A percentile compares a stretch with the other conserved stretches of the same genome.
These are phyloP conservation scores for Lachnellula hyalina DNA, from an alignment of 2,329 filamentous ascomycete genomes.

Conservation along the genomic window DNA sequence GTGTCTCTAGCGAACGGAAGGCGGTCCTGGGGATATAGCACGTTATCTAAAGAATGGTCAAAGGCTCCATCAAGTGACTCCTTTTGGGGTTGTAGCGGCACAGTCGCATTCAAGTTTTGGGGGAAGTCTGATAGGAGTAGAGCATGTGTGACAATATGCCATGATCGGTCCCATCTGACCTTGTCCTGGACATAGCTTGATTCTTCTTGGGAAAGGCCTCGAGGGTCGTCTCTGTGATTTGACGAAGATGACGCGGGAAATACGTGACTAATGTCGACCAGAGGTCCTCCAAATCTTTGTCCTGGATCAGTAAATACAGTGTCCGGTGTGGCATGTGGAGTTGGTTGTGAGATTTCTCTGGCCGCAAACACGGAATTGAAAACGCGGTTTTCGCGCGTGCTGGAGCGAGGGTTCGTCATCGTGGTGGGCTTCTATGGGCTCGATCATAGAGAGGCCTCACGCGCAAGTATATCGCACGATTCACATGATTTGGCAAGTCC, in stretches of 20 bases:
- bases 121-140: constrained; percentile 52
- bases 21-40: constrained; percentile 43
- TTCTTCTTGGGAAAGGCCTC: constrained; percentile 1
- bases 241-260: neutral
- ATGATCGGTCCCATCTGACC: constrained; percentile 54
- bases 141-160: constrained; percentile 54
- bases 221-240: constrained; percentile 3
- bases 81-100: constrained; percentile 14
- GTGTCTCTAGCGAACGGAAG: constrained; percentile 47
- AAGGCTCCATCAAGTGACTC: constrained; percentile 37
- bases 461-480: neutral
- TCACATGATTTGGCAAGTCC: neutral
- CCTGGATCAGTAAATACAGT: constrained; percentile 21
- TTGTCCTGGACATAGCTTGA: constrained; percentile 35
- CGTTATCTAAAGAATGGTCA: constrained; percentile 46
- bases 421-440: neutral
- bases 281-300: constrained; percentile 23
- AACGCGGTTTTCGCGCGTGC: constrained; percentile 24
- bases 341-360: constrained; percentile 25
- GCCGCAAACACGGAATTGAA: constrained; percentile 30
- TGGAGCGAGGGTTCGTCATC: neutral
- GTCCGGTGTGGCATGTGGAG: constrained; percentile 25
- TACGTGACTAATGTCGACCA: constrained; percentile 1
- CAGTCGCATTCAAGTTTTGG: constrained; percentile 35
- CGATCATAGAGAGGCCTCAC: neutral